Conservation (phyloP, 768 basidiomycete genomes). For the Scleroderma bovista region DNA sequence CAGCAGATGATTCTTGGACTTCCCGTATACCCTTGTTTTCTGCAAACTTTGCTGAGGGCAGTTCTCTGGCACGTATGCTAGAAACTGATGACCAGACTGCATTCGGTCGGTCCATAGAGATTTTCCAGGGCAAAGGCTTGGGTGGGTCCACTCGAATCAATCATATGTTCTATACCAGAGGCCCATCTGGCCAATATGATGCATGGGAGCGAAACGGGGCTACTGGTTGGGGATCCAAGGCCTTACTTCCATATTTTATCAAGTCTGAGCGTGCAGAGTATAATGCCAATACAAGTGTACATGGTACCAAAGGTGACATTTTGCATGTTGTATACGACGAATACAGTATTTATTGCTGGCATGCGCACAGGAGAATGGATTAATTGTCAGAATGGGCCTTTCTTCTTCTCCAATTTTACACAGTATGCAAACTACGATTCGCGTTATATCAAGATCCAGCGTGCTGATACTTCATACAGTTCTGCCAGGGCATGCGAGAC, state of each 20-base stretch:
- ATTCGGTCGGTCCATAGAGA: constrained; percentile 8
- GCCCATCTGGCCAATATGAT: constrained; percentile 26
- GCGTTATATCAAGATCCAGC: neutral
- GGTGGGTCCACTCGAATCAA: constrained; percentile 45
- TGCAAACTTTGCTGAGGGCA: constrained; percentile 11
- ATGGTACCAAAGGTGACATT: constrained; percentile 3
- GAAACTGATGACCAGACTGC: constrained; percentile 1
- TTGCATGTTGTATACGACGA: neutral
- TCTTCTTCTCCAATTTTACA: neutral
- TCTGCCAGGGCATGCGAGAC: neutral
- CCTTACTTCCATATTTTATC: constrained; percentile 28
- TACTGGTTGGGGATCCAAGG: constrained; percentile 31
- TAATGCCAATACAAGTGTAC: constrained; percentile 5
- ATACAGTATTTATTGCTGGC: neutral
- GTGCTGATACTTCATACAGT: neutral
- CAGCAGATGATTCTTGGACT: constrained; percentile 20
- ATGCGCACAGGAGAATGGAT: constrained; percentile 1
- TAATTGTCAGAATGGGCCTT: neutral
- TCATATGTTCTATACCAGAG: constrained; percentile 31
- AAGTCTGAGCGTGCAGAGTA: constrained; percentile 23
- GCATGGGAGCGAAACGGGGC: constrained; percentile 24
- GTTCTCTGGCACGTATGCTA: neutral
- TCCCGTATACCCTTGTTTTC: constrained; percentile 29
- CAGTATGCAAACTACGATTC: neutral
- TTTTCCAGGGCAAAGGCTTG: constrained; percentile 24